These are phyloP conservation scores for Leucogyrophana mollusca DNA, from an alignment of 768 basidiomycete species.

Conservation along the genomic window DNA sequence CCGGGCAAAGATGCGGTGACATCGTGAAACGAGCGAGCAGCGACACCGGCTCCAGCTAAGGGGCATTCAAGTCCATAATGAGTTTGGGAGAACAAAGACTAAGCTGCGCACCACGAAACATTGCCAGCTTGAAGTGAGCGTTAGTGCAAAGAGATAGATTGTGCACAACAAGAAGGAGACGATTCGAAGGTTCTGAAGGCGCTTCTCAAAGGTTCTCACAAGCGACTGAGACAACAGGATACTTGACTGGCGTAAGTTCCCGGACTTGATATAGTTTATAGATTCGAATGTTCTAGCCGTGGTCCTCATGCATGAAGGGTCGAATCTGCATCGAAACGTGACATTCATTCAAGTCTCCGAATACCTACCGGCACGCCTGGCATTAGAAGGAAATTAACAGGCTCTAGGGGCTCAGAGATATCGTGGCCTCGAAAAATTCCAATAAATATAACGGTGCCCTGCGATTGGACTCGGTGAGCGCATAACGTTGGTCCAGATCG, in stretches of 20 bases:
- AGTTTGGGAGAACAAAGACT: no score
- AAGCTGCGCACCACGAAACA: slow-evolving; percentile 30
- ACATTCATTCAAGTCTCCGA: slow-evolving; percentile 30
- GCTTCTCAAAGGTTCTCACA: no score
- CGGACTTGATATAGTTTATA: slow-evolving; percentile 34
- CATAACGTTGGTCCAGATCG: no score
- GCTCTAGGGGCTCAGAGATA: no score
- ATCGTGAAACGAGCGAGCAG: slow-evolving; percentile 26
- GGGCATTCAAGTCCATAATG: no score
- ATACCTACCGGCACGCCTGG: not conserved
- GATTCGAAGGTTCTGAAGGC: no score
- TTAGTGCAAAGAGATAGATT: no score
- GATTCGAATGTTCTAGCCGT: slow-evolving; percentile 34
- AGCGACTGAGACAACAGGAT: no score
- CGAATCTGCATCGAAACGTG: slow-evolving; percentile 22
- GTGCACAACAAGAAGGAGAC: no score
- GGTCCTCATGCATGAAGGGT: slow-evolving; percentile 28
- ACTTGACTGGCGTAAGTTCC: not conserved
- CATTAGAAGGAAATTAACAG: not conserved
- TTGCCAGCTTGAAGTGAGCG: slow-evolving; percentile 9
- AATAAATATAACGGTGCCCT: no score
- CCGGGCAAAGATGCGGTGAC: slow-evolving; percentile 20
- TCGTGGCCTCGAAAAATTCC: no score
- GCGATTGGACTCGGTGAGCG: no score
- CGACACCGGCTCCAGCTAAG: slow-evolving; percentile 7